phyloP scores from a whole-genome alignment of 495 filamentous ascomycete species.

The Staphylotrichum longicolle region DNA sequence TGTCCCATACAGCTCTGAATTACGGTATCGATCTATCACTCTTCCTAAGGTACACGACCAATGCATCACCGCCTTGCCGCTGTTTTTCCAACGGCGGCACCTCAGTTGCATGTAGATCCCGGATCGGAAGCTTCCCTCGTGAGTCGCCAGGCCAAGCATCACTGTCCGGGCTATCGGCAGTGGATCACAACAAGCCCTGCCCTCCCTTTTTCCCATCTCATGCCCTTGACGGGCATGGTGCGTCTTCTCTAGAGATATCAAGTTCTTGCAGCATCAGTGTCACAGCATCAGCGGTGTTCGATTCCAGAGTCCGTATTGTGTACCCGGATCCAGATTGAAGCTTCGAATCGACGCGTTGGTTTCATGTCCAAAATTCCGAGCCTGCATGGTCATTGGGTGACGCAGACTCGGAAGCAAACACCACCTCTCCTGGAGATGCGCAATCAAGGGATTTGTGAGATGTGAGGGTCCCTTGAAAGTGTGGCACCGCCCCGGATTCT shows the following conservation, averaged over 20 bases:
- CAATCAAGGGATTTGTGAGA: not conserved
- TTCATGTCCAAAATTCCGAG: not conserved
- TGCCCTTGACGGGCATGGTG: not conserved
- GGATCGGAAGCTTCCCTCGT: not conserved
- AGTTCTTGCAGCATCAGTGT: not conserved
- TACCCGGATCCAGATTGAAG: not conserved
- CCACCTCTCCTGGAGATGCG: not conserved
- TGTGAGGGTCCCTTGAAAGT: not conserved
- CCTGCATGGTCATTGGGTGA: not conserved
- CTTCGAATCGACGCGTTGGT: not conserved
- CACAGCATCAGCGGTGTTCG: not conserved
- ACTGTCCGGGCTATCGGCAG: not conserved
- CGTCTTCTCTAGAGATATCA: too few relatives aligned
- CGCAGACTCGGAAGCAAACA: not conserved
- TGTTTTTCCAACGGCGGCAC: too few relatives aligned
- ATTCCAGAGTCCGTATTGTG: not conserved
- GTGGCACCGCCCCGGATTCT: not conserved
- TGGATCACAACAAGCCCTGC: not conserved
- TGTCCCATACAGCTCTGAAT: too few relatives aligned
- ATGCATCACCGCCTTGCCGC: too few relatives aligned
- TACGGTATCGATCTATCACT: too few relatives aligned
- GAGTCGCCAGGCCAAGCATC: constrained; percentile 10
- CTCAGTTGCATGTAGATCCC: not conserved
- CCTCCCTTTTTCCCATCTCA: not conserved
- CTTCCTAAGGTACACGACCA: too few relatives aligned